A percentile compares a stretch with the other conserved stretches of the same genome.
Conservation (phyloP, 2,329 filamentous ascomycete genomes). For the Coleophoma cylindrospora region DNA sequence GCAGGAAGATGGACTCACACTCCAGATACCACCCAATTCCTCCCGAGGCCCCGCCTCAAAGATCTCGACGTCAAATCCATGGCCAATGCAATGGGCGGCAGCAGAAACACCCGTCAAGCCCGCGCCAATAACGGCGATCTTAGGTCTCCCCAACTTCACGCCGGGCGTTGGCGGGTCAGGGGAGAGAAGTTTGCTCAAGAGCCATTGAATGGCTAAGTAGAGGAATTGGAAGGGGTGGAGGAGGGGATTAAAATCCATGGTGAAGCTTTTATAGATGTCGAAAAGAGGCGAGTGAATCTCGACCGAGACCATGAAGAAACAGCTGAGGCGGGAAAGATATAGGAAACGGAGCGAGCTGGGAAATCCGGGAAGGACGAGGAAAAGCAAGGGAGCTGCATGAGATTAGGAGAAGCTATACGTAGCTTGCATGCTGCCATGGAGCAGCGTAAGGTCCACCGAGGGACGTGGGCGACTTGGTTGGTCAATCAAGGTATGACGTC, state of each 20-base stretch:
- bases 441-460: no score
- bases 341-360: no score
- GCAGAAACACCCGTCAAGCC: conserved; percentile 73
- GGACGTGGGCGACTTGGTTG: no score
- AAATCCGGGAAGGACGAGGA: no score
- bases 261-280: neutral
- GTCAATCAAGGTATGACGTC: no score
- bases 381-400: no score
- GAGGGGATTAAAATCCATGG: conserved; percentile 30
- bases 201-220: conserved; percentile 61
- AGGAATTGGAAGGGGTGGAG: conserved; percentile 54
- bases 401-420: no score
- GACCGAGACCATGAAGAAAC: no score
- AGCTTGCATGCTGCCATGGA: no score
- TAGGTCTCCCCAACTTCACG: conserved; percentile 53
- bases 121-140: conserved; percentile 64
- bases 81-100: conserved; percentile 76
- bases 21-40: conserved; percentile 76
- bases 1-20: conserved; percentile 39
- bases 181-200: conserved; percentile 60
- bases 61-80: conserved; percentile 77
- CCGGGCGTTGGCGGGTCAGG: conserved; percentile 62
- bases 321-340: no score
- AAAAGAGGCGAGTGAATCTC: no score
- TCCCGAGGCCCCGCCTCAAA: conserved; percentile 69